phyloP scores from a whole-genome alignment of 176 grass and related monocot genomes.

The Urochloa ruziziensis region DNA sequence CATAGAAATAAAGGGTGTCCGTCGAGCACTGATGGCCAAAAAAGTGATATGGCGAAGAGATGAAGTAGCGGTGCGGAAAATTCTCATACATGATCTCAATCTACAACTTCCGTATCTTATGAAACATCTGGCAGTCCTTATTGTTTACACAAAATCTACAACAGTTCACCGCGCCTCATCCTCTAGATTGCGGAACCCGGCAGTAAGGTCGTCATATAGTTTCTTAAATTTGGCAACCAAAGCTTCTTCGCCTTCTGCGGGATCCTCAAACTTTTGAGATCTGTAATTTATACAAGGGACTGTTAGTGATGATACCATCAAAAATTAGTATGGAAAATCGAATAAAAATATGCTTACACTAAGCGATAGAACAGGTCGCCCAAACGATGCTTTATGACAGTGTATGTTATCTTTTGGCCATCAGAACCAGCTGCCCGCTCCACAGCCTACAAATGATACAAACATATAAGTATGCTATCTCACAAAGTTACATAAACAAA shows the following conservation, averaged over 20 bases:
- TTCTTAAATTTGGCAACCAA: constrained; percentile 74
- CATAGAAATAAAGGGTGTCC: constrained; percentile 28
- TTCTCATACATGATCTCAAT: constrained; percentile 20
- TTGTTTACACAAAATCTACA: constrained; percentile 45
- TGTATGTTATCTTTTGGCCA: constrained; percentile 88
- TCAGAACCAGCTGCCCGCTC: constrained; percentile 71
- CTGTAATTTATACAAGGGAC: constrained; percentile 35
- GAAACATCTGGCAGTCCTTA: constrained; percentile 24
- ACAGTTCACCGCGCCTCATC: constrained; percentile 61
- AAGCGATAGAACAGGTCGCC: constrained; percentile 86
- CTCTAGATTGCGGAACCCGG: constrained; percentile 79
- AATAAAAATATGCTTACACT: constrained; percentile 61
- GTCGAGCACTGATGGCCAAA: constrained; percentile 29
- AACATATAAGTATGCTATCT: background rate
- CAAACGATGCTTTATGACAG: constrained; percentile 80
- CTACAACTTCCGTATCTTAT: constrained; percentile 29
- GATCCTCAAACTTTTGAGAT: constrained; percentile 93
- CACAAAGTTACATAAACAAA: background rate
- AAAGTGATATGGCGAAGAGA: background rate
- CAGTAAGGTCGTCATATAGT: constrained; percentile 73
- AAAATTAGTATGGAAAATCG: background rate
- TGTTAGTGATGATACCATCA: background rate
- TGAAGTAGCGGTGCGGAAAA: constrained; percentile 1
- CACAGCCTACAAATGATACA: constrained; percentile 53
- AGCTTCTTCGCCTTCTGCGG: constrained; percentile 64